These are phyloP conservation scores for Coffea canephora DNA, from an alignment of 257 asterid species.

Conservation along the genomic window DNA sequence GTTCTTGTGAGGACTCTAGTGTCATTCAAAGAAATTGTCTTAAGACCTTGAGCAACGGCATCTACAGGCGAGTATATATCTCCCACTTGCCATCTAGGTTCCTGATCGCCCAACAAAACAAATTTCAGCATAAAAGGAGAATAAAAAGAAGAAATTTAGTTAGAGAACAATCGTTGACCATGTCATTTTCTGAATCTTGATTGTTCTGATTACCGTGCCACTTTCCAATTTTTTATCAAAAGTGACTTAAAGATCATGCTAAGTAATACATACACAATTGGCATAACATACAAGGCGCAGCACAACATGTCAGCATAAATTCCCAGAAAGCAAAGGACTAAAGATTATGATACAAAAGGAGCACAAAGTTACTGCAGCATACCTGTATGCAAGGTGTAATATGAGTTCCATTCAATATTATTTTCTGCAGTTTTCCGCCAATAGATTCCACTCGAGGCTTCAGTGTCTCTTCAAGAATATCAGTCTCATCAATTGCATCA, in stretches of 20 bases:
- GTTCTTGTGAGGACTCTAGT: constrained; percentile 60
- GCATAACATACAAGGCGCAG: too few species aligned
- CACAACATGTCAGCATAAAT: too few species aligned
- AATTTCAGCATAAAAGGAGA: not conserved
- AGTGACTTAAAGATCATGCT: not conserved
- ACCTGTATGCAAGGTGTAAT: constrained; percentile 94
- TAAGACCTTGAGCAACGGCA: constrained; percentile 85
- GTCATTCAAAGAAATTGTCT: constrained; percentile 63
- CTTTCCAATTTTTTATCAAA: not conserved
- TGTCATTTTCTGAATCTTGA: not conserved
- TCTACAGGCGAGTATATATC: constrained; percentile 80
- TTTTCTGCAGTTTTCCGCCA: too few species aligned
- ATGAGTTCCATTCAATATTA: constrained; percentile 34
- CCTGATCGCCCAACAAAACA: constrained; percentile 42
- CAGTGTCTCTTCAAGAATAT: too few species aligned
- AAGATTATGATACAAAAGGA: not conserved
- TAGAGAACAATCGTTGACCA: not conserved
- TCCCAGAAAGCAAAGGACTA: too few species aligned
- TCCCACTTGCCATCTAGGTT: constrained; percentile 34
- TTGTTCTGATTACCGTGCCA: too few species aligned
- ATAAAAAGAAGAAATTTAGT: not conserved
- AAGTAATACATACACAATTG: too few species aligned
- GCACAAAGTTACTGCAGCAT: not conserved
- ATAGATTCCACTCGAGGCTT: too few species aligned
- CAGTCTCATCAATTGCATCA: too few species aligned